Percentiles rank a stretch among this genome's conserved stretches.
Evolutionary conservation across 2,329 filamentous ascomycete species (phyloP).

Genomic region (Lecanicillium sp.): DNA sequence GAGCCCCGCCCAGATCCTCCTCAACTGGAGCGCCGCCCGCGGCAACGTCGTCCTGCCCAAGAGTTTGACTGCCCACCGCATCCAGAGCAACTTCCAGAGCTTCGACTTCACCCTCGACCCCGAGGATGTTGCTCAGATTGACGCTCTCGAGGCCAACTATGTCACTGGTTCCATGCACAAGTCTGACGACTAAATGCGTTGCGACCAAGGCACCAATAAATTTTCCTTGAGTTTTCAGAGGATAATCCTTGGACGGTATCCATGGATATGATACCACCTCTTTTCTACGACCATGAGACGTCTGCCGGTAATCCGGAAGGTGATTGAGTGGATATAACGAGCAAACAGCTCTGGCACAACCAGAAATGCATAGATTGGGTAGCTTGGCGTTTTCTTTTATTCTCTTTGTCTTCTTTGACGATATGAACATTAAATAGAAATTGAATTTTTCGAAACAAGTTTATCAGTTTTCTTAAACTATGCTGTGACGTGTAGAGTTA

Average conservation of each 20-base stretch:
- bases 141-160: slow-evolving; percentile 63
- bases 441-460: slow-evolving; percentile 2
- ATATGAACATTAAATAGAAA: background rate
- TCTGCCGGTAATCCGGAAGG: background rate
- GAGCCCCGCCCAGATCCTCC: slow-evolving; percentile 66
- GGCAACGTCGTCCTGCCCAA: slow-evolving; percentile 71
- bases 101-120: slow-evolving; percentile 55
- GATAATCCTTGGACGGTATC: slow-evolving; percentile 10
- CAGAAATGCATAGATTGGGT: slow-evolving; percentile 13
- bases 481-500: too few relatives aligned
- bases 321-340: slow-evolving; percentile 4
- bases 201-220: slow-evolving; percentile 5
- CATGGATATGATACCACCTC: slow-evolving; percentile 14
- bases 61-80: slow-evolving; percentile 58
- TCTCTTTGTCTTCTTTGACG: background rate
- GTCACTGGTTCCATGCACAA: slow-evolving; percentile 53
- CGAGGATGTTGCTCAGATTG: slow-evolving; percentile 56
- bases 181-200: slow-evolving; percentile 29
- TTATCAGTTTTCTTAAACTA: background rate
- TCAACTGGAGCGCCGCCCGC: slow-evolving; percentile 74
- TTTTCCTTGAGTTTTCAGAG: slow-evolving; percentile 6
- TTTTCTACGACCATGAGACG: slow-evolving; percentile 12
- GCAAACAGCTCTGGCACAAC: slow-evolving; percentile 11
- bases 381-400: slow-evolving; percentile 14
- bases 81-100: slow-evolving; percentile 60